Base-by-base conservation (phyloP, 2,329 filamentous ascomycete genomes). In the Drechslera avenae region DNA sequence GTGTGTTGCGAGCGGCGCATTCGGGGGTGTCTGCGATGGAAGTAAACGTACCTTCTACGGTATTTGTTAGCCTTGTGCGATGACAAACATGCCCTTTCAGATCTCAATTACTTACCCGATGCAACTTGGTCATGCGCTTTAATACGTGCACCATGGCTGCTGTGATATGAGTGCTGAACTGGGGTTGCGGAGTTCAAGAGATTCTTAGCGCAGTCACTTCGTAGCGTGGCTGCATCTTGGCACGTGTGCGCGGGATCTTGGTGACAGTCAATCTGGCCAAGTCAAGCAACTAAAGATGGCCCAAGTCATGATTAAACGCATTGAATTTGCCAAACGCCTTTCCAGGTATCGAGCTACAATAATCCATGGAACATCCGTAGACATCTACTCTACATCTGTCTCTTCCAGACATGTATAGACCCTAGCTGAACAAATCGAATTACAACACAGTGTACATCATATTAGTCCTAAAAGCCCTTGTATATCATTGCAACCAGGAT, bases 51-150 rank as follows among this genome's bases (percentile, higher is more conserved):
- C 69, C 68, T 72, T 69, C 69, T 73, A 50, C 31, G 37, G 16
- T 8, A 8, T 16, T 23, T 31, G 59, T 72, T 56, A 72, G 68
- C 56, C 34, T 31, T n/a, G 17, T 33, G 37, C 42, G 48, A 36
- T 50, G 17, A 5, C 14, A 13, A 14, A n/a, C 14, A 44, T n/a
- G 12, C 30, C 12, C 14, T 21, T 8, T 18, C 31, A 16, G 9
- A 44, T 6, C 18, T 6, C 6, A 35, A 31, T 33, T 7, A 80
- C 85, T 74, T 81, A 91, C 89, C 74, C 83, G 79, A 73, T 85
- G 86, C 71, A 95, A 78, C 75, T 85, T 85, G 72, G 87, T 85
- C 83, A 91, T 86, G 66, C 90, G 87, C 76, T 85, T 84, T 68
- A 83, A 72, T 76, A 88, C 73, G 59, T 78, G 77, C 44, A 80